Evolutionary conservation across 2,329 filamentous ascomycete genomes (phyloP).

Genomic region (Conoideocrella luteorostrata): DNA sequence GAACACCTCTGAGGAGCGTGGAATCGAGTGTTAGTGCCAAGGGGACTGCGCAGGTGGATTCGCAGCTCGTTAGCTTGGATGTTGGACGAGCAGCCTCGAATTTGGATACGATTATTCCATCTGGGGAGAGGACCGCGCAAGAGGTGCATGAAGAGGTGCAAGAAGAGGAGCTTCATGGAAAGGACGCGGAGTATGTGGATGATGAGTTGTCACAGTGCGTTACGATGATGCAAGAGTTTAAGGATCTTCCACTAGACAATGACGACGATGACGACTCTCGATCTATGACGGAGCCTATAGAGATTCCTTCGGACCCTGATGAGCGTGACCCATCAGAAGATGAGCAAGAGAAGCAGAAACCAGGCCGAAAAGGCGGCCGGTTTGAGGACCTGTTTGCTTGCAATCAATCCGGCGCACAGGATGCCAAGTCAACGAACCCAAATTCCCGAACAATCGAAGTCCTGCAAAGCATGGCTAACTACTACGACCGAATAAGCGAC

Average conservation of each 20-base stretch:
- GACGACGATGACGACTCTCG: constrained; percentile 40
- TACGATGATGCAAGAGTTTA: constrained; percentile 51
- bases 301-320: constrained; percentile 8
- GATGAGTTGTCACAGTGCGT: constrained; percentile 63
- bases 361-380: constrained; percentile 19
- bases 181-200: neutral
- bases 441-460: constrained; percentile 72
- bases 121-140: too few species aligned
- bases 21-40: constrained; percentile 19
- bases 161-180: too few species aligned
- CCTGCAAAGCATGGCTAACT: constrained; percentile 69
- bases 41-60: constrained; percentile 15
- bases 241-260: constrained; percentile 49
- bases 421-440: constrained; percentile 48
- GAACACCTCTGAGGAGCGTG: constrained; percentile 30
- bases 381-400: constrained; percentile 49
- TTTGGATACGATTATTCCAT: too few species aligned
- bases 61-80: constrained; percentile 21
- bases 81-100: constrained; percentile 7
- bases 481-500: constrained; percentile 71
- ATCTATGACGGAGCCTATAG: neutral
- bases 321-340: neutral
- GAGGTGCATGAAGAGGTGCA: too few species aligned
- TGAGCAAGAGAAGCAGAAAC: neutral
- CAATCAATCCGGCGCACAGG: constrained; percentile 43